phyloP scores from a whole-genome alignment of 2,329 filamentous ascomycete species.

The Aspergillus thermomutatus region DNA sequence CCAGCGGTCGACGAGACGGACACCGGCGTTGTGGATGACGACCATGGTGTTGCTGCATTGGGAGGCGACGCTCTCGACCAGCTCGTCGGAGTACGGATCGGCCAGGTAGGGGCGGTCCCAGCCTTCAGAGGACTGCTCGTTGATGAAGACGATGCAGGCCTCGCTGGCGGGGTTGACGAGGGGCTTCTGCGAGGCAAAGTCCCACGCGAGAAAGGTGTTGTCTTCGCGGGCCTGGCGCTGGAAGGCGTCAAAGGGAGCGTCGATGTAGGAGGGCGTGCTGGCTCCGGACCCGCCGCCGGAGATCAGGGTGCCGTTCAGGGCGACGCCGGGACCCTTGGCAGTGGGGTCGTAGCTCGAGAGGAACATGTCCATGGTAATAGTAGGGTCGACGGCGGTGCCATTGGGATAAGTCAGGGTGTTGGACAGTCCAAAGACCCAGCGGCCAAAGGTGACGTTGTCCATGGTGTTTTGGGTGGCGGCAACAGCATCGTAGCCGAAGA shows the following conservation, averaged over 20 bases:
- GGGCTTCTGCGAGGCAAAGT: constrained; percentile 51
- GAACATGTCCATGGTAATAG: constrained; percentile 1
- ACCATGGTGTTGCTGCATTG: constrained; percentile 63
- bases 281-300: constrained; percentile 51
- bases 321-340: constrained; percentile 18
- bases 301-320: constrained; percentile 48
- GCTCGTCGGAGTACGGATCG: constrained; percentile 47
- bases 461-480: constrained; percentile 32
- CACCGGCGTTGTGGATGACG: constrained; percentile 61
- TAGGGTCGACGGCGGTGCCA: constrained; percentile 8
- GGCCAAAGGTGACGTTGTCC: constrained; percentile 9
- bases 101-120: constrained; percentile 31
- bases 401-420: constrained; percentile 9
- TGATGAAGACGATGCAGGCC: constrained; percentile 55
- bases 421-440: not conserved
- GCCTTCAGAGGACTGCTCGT: constrained; percentile 42
- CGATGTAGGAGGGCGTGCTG: constrained; percentile 47
- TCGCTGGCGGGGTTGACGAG: constrained; percentile 38
- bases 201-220: constrained; percentile 57
- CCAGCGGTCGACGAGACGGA: constrained; percentile 54
- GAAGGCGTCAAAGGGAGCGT: constrained; percentile 56
- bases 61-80: constrained; percentile 55
- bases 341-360: constrained; percentile 27
- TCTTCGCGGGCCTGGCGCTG: constrained; percentile 53
- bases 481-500: constrained; percentile 60